Evolutionary conservation across 306 rosid species (phyloP).

Genomic region (Dalbergia cochinchinensis): DNA sequence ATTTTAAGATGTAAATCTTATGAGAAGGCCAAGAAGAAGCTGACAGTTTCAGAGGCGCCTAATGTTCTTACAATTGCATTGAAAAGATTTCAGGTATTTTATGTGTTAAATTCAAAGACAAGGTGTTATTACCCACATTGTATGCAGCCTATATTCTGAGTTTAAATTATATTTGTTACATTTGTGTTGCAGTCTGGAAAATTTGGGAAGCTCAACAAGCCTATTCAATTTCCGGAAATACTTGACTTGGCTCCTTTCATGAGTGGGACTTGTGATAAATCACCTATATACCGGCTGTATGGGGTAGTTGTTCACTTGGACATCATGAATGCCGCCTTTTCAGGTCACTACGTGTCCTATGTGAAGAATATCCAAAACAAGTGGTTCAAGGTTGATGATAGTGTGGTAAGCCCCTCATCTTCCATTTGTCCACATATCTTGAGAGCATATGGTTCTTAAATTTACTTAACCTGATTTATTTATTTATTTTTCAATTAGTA

Average conservation of each 20-base stretch:
- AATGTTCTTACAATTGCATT: constrained; percentile 95
- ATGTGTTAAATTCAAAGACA: constrained; percentile 25
- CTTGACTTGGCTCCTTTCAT: constrained; percentile 87
- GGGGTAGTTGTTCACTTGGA: constrained; percentile 97
- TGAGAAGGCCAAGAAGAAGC: constrained; percentile 95
- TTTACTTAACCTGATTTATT: too few relatives aligned
- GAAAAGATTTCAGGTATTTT: constrained; percentile 92
- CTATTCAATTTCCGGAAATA: constrained; percentile 82
- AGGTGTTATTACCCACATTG: constrained; percentile 23
- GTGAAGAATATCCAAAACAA: constrained; percentile 85
- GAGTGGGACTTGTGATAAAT: constrained; percentile 92
- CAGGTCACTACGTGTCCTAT: constrained; percentile 97
- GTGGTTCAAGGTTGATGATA: constrained; percentile 99
- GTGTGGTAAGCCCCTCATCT: constrained; percentile 64
- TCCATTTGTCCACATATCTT: constrained; percentile 34
- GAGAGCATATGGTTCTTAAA: not conserved
- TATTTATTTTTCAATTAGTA: not conserved
- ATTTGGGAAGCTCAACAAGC: constrained; percentile 97
- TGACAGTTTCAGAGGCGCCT: constrained; percentile 92
- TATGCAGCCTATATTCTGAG: constrained; percentile 15
- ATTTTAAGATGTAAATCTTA: constrained; percentile 84
- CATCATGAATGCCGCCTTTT: constrained; percentile 90
- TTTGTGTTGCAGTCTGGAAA: constrained; percentile 78
- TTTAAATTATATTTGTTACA: constrained; percentile 24
- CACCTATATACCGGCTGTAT: constrained; percentile 82